Percentiles rank a stretch among this genome's conserved stretches.
Evolutionary conservation across 1,284 basidiomycete genomes (phyloP).

Genomic region (Hemileia vastatrix): DNA sequence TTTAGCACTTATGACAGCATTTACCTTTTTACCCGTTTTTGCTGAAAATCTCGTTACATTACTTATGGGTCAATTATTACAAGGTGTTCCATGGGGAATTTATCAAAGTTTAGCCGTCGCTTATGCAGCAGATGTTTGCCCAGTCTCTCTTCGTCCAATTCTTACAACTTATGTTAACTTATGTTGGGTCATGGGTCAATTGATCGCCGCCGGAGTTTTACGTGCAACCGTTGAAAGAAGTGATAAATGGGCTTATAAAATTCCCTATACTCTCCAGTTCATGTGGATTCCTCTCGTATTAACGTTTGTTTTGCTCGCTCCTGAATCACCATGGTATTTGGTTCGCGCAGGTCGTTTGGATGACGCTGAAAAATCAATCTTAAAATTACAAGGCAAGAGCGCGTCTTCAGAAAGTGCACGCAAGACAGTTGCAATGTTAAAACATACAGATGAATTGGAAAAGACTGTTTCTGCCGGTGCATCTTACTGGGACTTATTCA

Average conservation of each 20-base stretch:
- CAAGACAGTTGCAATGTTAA: conserved; percentile 48
- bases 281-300: too few species aligned
- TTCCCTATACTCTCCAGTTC: conserved; percentile 48
- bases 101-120: conserved; percentile 49
- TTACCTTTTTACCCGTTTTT: conserved; percentile 46
- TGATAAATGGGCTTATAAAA: conserved; percentile 43
- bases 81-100: conserved; percentile 47
- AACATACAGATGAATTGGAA: conserved; percentile 47
- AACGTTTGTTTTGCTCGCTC: too few species aligned
- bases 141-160: conserved; percentile 48
- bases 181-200: too few species aligned
- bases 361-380: conserved; percentile 47
- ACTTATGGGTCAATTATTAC: conserved; percentile 45
- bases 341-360: conserved; percentile 48
- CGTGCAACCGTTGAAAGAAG: conserved; percentile 38
- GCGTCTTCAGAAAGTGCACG: too few species aligned
- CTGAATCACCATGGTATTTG: conserved; percentile 50
- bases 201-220: conserved; percentile 48
- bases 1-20: conserved; percentile 38
- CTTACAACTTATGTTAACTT: conserved; percentile 50
- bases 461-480: conserved; percentile 41
- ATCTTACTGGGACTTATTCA: conserved; percentile 48
- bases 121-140: conserved; percentile 50
- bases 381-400: conserved; percentile 39
- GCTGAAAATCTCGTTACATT: conserved; percentile 45